Conservation (phyloP, 306 rosid genomes). For the Pueraria montana region DNA sequence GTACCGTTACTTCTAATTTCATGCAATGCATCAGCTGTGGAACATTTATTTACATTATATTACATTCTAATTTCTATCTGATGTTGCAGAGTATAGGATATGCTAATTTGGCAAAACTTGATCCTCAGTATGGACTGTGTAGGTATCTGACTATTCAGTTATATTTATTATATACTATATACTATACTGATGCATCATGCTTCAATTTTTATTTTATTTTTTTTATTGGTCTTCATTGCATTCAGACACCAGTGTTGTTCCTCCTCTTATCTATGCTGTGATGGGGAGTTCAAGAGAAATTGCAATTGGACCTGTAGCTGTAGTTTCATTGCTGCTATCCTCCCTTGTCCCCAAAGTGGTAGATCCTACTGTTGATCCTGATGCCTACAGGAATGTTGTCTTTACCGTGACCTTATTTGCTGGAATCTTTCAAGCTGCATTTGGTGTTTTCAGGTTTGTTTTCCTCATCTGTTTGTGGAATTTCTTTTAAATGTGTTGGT, state of each 20-base stretch:
- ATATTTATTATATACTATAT: not conserved
- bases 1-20: slow-evolving; percentile 42
- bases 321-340: slow-evolving; percentile 81
- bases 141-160: slow-evolving; percentile 49
- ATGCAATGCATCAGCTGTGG: not conserved
- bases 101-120: slow-evolving; percentile 86
- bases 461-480: slow-evolving; percentile 37
- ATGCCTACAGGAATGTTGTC: slow-evolving; percentile 68
- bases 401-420: slow-evolving; percentile 90
- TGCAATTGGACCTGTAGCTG: slow-evolving; percentile 98
- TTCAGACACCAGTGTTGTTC: slow-evolving; percentile 89
- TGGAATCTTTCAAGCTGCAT: slow-evolving; percentile 84
- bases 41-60: not conserved
- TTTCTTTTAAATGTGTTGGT: slow-evolving; percentile 56
- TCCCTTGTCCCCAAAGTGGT: slow-evolving; percentile 66
- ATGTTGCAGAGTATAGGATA: slow-evolving; percentile 89
- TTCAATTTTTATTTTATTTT: slow-evolving; percentile 1
- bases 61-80: slow-evolving; percentile 6
- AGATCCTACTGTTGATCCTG: slow-evolving; percentile 76
- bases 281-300: slow-evolving; percentile 97
- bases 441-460: slow-evolving; percentile 80
- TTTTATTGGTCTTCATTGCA: slow-evolving; percentile 16
- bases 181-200: not conserved
- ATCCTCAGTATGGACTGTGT: slow-evolving; percentile 93
- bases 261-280: slow-evolving; percentile 87